Percentiles rank a stretch among this genome's conserved stretches.
phyloP scores from a whole-genome alignment of 306 rosid species.

The Trifolium dubium region DNA sequence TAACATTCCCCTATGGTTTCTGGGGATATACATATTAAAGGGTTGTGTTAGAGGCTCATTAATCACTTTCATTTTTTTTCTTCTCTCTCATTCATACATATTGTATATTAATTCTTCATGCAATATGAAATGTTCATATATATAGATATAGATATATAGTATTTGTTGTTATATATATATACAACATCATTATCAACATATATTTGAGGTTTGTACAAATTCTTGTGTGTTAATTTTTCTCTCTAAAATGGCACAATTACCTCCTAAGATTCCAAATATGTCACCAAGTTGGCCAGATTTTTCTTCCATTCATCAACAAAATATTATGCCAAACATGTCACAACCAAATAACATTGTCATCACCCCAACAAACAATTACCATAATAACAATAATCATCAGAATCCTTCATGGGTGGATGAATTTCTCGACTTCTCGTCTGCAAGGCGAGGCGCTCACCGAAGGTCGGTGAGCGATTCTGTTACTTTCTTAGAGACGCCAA shows the following conservation, averaged over 20 bases:
- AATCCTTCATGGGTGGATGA: slow-evolving; percentile 97
- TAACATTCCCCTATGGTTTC: slow-evolving; percentile 40
- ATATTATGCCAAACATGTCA: neutral
- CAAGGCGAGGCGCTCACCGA: slow-evolving; percentile 81
- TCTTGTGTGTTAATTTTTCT: neutral
- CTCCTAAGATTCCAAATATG: slow-evolving; percentile 89
- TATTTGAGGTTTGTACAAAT: slow-evolving; percentile 14
- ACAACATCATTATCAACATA: slow-evolving; percentile 18
- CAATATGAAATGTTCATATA: slow-evolving; percentile 28
- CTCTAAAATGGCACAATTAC: slow-evolving; percentile 80
- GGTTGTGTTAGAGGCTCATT: slow-evolving; percentile 38
- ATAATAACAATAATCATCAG: slow-evolving; percentile 37
- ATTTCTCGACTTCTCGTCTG: slow-evolving; percentile 86
- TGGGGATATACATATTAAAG: slow-evolving; percentile 33
- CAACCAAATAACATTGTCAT: neutral
- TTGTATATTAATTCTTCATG: slow-evolving; percentile 1
- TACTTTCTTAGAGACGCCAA: slow-evolving; percentile 71
- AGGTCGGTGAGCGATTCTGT: slow-evolving; percentile 83
- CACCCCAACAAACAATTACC: neutral
- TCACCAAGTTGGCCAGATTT: slow-evolving; percentile 74
- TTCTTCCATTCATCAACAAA: slow-evolving; percentile 41
- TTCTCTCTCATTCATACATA: slow-evolving; percentile 13
- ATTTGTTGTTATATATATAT: slow-evolving; percentile 1
- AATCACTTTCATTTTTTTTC: slow-evolving; percentile 33
- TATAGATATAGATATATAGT: neutral